Conservation (phyloP, 177 flowering plant species). For the Vitis hybrid region DNA sequence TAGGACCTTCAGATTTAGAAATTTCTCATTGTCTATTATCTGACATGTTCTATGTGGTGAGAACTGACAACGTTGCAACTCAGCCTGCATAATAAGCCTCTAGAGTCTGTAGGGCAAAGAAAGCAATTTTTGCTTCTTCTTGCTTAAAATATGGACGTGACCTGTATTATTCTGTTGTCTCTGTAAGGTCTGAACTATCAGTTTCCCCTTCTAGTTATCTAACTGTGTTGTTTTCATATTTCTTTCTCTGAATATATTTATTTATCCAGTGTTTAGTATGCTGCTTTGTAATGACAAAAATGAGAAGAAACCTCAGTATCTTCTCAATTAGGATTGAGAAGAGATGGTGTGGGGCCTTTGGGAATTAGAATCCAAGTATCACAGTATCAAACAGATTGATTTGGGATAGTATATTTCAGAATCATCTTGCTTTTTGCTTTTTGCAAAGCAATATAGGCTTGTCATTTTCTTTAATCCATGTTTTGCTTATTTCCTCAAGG, state of each 20-base stretch:
- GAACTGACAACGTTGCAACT: background rate
- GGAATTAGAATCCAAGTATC: too few relatives aligned
- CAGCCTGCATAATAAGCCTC: background rate
- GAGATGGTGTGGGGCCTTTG: too few relatives aligned
- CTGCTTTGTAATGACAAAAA: too few relatives aligned
- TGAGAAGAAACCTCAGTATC: too few relatives aligned
- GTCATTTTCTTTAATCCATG: too few relatives aligned
- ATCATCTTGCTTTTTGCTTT: too few relatives aligned
- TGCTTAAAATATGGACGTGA: constrained; percentile 6
- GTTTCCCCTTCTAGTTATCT: background rate
- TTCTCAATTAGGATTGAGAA: too few relatives aligned
- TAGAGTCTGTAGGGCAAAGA: background rate
- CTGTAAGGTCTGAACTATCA: background rate
- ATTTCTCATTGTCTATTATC: background rate
- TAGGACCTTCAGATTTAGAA: constrained; percentile 9
- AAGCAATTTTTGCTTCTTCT: constrained; percentile 8
- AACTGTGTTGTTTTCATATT: background rate
- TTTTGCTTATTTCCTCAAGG: too few relatives aligned
- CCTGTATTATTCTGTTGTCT: constrained; percentile 21
- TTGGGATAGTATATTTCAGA: too few relatives aligned
- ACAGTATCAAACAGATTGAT: too few relatives aligned
- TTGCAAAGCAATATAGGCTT: too few relatives aligned
- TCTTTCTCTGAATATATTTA: background rate
- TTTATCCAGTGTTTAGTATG: too few relatives aligned
- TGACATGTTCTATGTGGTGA: background rate